Evolutionary conservation across 176 grass and related monocot genomes (phyloP).

Genomic region (Cenchrus fungigraminus): DNA sequence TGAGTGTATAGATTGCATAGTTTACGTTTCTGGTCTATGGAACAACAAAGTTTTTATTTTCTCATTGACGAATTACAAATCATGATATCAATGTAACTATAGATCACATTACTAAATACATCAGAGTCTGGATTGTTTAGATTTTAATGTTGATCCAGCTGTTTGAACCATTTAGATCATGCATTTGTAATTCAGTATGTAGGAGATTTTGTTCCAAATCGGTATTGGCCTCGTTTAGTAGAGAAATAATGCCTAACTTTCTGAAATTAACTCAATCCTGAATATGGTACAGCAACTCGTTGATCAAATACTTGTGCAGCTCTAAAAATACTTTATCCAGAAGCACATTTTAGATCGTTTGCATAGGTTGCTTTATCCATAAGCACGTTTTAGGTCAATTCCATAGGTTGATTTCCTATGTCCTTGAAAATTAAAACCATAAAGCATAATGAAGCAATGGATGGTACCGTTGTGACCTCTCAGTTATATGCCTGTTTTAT

Average conservation of each 20-base stretch:
- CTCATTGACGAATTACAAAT: background rate
- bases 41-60: background rate
- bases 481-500: background rate
- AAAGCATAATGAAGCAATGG: background rate
- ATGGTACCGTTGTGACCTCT: background rate
- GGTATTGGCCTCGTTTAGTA: background rate
- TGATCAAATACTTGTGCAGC: background rate
- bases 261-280: slow-evolving; percentile 9
- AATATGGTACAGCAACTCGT: background rate
- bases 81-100: slow-evolving; percentile 13
- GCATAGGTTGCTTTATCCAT: background rate
- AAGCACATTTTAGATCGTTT: slow-evolving; percentile 6
- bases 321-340: slow-evolving; percentile 4
- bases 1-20: background rate
- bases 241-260: slow-evolving; percentile 3
- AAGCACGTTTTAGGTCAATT: slow-evolving; percentile 8
- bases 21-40: slow-evolving; percentile 15
- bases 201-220: background rate
- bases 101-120: slow-evolving; percentile 7
- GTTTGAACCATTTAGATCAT: slow-evolving; percentile 8
- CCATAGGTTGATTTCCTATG: background rate
- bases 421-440: slow-evolving; percentile 20
- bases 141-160: background rate
- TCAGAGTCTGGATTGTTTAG: background rate
- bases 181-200: background rate